These are phyloP conservation scores for Gossypium raimondii DNA, from an alignment of 345 rosid species.

Conservation along the genomic window DNA sequence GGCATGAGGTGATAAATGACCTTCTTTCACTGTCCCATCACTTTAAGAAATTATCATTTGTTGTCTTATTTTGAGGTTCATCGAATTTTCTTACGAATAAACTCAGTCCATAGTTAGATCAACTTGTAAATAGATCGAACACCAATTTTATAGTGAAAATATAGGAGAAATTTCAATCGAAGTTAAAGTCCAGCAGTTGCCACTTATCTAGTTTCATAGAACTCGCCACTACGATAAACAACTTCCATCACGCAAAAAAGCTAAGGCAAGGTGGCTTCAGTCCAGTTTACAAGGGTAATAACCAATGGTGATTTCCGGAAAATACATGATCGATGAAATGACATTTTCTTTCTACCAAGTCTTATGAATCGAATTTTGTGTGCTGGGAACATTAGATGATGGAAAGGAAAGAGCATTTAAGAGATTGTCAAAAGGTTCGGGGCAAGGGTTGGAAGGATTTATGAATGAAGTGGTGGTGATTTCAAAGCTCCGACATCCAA, in stretches of 20 bases:
- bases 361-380: too few species aligned
- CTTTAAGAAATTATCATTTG: too few species aligned
- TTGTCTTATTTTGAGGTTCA: too few species aligned
- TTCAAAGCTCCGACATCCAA: conserved; percentile 35
- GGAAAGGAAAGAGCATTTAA: background rate
- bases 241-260: conserved; percentile 20
- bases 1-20: too few species aligned
- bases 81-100: too few species aligned
- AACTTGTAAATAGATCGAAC: too few species aligned
- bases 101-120: too few species aligned
- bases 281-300: conserved; percentile 28
- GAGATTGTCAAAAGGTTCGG: background rate
- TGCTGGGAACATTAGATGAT: background rate
- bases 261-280: background rate
- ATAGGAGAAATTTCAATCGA: background rate
- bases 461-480: conserved; percentile 37
- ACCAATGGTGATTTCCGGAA: background rate
- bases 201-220: background rate
- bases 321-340: background rate
- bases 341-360: background rate
- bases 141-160: background rate
- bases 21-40: too few species aligned
- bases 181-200: background rate
- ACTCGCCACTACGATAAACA: conserved; percentile 25
- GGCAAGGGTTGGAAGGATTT: conserved; percentile 20